These are phyloP conservation scores for Candida labiduridarum DNA, from an alignment of 1,139 yeast genomes.

Conservation along the genomic window DNA sequence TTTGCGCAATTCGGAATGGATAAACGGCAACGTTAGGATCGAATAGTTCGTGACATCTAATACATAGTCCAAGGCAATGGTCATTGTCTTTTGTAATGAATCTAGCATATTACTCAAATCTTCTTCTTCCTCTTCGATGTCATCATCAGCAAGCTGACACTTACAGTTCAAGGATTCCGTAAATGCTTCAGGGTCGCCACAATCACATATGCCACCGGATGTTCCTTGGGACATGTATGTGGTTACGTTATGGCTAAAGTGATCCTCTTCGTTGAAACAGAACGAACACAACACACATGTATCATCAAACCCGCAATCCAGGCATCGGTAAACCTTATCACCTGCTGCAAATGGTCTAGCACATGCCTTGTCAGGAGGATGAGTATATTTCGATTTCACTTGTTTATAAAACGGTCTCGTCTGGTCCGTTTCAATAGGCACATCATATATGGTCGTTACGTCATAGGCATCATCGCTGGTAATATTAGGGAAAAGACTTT, in stretches of 20 bases:
- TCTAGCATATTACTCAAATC: conserved; percentile 18
- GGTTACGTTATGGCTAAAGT: conserved; percentile 61
- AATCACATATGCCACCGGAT: conserved; percentile 77
- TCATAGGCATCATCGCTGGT: conserved; percentile 20
- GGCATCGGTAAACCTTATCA: conserved; percentile 68
- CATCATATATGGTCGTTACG: conserved; percentile 16
- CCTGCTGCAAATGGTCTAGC: conserved; percentile 60
- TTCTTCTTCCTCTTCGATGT: conserved; percentile 8
- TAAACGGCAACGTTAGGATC: conserved; percentile 36
- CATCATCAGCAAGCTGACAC: conserved; percentile 21
- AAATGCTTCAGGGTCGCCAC: conserved; percentile 92
- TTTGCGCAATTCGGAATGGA: conserved; percentile 30
- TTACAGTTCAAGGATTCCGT: conserved; percentile 55
- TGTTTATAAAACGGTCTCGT: conserved; percentile 17
- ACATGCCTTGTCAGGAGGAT: conserved; percentile 51
- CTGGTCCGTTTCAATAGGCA: conserved; percentile 12
- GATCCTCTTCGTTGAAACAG: conserved; percentile 72
- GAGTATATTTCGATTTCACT: conserved; percentile 20
- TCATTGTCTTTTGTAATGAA: conserved; percentile 33
- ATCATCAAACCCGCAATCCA: conserved; percentile 67
- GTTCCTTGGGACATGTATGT: conserved; percentile 51
- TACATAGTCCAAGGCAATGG: conserved; percentile 47
- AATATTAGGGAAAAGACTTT: conserved; percentile 29
- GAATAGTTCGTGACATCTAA: conserved; percentile 47
- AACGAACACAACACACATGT: conserved; percentile 73